These are phyloP conservation scores for Nematodospora valgi DNA, from an alignment of 805 yeast genomes.

Conservation along the genomic window DNA sequence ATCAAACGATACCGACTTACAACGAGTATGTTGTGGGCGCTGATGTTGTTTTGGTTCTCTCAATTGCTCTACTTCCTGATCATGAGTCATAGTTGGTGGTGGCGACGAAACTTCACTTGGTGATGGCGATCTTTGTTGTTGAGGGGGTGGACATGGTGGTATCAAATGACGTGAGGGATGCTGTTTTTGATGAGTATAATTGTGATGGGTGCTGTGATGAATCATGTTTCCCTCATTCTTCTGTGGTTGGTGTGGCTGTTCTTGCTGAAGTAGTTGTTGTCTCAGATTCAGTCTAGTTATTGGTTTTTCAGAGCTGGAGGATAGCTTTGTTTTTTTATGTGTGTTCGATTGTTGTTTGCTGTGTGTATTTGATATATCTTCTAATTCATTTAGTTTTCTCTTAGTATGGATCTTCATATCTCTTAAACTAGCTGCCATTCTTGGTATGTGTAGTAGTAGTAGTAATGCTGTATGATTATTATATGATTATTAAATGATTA, in stretches of 20 bases:
- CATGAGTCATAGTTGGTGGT: conserved; percentile 6
- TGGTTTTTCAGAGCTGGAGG: conserved; percentile 2
- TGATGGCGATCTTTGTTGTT: conserved; percentile 24
- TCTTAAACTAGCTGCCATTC: conserved; percentile 33
- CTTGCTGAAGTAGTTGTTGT: no score
- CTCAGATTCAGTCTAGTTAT: conserved; percentile 3
- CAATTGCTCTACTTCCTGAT: conserved; percentile 8
- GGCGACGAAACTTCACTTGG: conserved; percentile 14
- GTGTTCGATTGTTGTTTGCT: no score
- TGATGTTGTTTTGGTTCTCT: conserved; percentile 11
- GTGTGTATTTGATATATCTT: conserved; percentile 38
- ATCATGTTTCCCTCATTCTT: no score
- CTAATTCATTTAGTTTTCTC: conserved; percentile 33
- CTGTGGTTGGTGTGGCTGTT: no score
- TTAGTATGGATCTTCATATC: conserved; percentile 23
- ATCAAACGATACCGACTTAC: conserved; percentile 27
- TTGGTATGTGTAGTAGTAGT: no score
- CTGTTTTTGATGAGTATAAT: conserved; percentile 7
- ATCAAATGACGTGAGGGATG: conserved; percentile 9
- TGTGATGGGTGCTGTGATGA: no score
- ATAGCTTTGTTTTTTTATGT: conserved; percentile 7
- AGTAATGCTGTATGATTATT: no score
- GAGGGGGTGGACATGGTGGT: conserved; percentile 13
- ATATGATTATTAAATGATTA: no score
- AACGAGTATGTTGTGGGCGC: conserved; percentile 20